Percentiles rank a stretch among this genome's conserved stretches.
phyloP scores from a whole-genome alignment of 176 grass and related monocot genomes.

The Carex scoparia region DNA sequence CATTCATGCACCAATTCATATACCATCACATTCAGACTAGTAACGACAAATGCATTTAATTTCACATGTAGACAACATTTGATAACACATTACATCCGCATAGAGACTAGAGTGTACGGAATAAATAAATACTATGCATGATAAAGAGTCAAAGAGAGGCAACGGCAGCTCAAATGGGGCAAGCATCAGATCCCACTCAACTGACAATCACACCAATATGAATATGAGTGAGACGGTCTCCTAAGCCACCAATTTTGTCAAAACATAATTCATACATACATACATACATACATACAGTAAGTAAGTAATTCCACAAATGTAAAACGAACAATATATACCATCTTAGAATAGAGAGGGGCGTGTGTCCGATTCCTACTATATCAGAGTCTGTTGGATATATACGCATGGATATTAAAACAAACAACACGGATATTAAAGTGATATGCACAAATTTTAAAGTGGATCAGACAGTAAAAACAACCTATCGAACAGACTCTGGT shows the following conservation, averaged over 20 bases:
- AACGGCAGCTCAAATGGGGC: neutral
- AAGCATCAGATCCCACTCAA: conserved; percentile 6
- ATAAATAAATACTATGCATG: neutral
- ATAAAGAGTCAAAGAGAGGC: neutral
- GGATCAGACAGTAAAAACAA: no score
- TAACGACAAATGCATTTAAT: neutral
- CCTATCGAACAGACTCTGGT: no score
- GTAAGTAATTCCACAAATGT: no score
- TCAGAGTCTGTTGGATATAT: no score
- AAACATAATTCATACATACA: neutral
- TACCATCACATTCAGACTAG: neutral
- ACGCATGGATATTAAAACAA: no score
- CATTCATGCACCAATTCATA: neutral
- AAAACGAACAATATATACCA: no score
- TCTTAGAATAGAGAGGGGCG: no score
- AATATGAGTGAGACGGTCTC: neutral
- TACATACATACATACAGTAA: no score
- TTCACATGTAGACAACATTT: neutral
- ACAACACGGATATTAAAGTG: no score
- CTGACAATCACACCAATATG: neutral
- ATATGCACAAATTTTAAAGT: no score
- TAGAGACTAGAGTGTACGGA: neutral
- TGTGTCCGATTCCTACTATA: no score
- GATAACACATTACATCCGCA: neutral
- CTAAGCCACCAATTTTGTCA: neutral